phyloP scores from a whole-genome alignment of 2,329 filamentous ascomycete species.

The Ceratocystis destructans region DNA sequence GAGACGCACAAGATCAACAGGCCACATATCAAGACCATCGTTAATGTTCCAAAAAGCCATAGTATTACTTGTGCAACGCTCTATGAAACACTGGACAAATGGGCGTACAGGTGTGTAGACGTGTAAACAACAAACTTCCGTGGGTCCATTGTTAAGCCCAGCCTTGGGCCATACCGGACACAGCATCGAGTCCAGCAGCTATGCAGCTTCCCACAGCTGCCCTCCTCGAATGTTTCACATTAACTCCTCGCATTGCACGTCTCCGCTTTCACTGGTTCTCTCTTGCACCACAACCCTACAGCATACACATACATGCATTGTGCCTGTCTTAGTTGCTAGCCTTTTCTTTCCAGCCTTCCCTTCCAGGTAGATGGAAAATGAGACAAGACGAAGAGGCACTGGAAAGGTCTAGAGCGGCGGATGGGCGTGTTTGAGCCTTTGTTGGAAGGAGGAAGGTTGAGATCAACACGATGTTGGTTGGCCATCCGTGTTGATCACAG shows the following conservation, averaged over 20 bases:
- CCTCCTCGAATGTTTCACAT: conserved; percentile 3
- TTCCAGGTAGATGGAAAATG: neutral
- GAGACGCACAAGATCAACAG: neutral
- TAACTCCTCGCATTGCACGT: conserved; percentile 1
- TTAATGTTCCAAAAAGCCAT: neutral
- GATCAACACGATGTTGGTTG: neutral
- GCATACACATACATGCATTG: neutral
- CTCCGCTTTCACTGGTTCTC: neutral
- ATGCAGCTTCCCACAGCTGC: neutral
- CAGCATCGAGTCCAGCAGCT: neutral
- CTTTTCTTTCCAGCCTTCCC: neutral
- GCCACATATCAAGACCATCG: neutral
- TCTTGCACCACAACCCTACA: neutral
- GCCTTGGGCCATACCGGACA: neutral
- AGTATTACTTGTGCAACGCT: neutral
- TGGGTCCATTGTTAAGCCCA: neutral
- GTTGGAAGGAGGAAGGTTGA: neutral
- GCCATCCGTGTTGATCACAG: neutral
- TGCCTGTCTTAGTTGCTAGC: neutral
- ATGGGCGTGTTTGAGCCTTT: neutral
- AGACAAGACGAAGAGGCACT: neutral
- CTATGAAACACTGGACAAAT: neutral
- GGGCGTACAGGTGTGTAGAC: neutral
- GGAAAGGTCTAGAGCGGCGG: neutral
- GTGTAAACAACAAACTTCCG: neutral